Evolutionary conservation across 2,329 filamentous ascomycete genomes (phyloP).

Genomic region (Monosporascus cannonballus): DNA sequence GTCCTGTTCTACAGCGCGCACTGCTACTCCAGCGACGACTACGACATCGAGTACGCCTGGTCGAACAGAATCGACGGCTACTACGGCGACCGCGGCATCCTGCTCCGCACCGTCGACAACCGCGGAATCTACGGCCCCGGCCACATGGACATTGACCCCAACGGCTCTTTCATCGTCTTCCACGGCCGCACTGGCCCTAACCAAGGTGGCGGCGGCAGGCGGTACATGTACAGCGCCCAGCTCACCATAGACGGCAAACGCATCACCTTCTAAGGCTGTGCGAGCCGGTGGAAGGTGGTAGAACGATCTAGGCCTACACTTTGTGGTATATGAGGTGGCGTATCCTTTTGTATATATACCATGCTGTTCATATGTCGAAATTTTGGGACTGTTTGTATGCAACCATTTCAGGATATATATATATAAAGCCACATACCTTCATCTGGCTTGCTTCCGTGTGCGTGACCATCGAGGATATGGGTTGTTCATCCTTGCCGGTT

Average conservation of each 20-base stretch:
- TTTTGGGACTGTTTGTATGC: no score
- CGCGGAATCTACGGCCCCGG: constrained; percentile 23
- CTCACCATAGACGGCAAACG: constrained; percentile 18
- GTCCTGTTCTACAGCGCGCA: constrained; percentile 25
- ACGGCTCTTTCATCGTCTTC: constrained; percentile 21
- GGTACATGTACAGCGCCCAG: constrained; percentile 19
- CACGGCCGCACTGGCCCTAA: constrained; percentile 19
- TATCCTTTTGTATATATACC: background rate
- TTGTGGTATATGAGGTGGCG: background rate
- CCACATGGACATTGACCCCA: constrained; percentile 25
- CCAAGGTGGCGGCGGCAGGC: constrained; percentile 8
- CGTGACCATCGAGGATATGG: no score
- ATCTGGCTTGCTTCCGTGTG: no score
- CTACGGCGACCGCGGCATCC: constrained; percentile 22
- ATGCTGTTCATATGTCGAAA: no score
- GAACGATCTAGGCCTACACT: no score
- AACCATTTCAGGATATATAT: no score
- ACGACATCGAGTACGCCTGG: constrained; percentile 27
- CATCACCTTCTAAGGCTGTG: constrained; percentile 3
- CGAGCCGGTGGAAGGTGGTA: background rate
- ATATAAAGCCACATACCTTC: no score
- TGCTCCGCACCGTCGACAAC: constrained; percentile 22
- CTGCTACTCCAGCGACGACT: constrained; percentile 27
- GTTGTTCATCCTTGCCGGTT: no score
- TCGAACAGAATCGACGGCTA: constrained; percentile 23